Base-by-base conservation (phyloP, 345 rosid genomes). In the Eutrema heterophyllum region DNA sequence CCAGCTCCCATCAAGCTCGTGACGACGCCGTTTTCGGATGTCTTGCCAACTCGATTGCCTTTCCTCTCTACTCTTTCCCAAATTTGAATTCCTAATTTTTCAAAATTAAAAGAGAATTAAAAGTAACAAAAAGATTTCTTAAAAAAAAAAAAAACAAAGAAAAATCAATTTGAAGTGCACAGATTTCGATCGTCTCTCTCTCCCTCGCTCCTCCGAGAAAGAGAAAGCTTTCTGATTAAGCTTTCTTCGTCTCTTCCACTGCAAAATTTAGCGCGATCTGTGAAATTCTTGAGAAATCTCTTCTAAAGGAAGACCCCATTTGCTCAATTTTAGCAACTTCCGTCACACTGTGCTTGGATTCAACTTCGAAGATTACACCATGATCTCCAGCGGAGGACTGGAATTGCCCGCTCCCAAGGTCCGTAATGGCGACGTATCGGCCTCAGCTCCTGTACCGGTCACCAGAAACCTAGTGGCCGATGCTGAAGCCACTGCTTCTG, bases 321-420 rank as follows among this genome's bases (percentile, higher is more conserved):
- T 7, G 40, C 75, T 63, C 65, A 27, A 50, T 62, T 66, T 70
- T 67, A 64, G 67, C 53, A 70, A 76, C 71, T 76, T 76, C 24
- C 46, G 32, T 39, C 33, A n/a, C 32, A 33, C 46, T 75, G 61
- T 41, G 53, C 13, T 61, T 49, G 21, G 30, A 53, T 29, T 66
- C 62, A 10, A 2, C 49, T 74, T 12, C 32, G 29, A 13, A 43
- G 4, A 30, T 61, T 53, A 21, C 75, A 36, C 46, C 11, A 76
- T 76, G 80, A 70, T 76, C 71, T 51, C 81, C 35, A 57, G 6
- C 55, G 86, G 88, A 44, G 58, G 64, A 69, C 68, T 82, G 62
- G 84, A 78, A 35, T 79, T 87, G 1, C 93, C 96, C 0, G 83
- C 93, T 33, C 74, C 89, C 3, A 87, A 82, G 58, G 86, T 89